Percentiles rank a stretch among this genome's conserved stretches.
These are phyloP conservation scores for Ganoderma leucocontextum DNA, from an alignment of 1,284 basidiomycete species.

Conservation along the genomic window DNA sequence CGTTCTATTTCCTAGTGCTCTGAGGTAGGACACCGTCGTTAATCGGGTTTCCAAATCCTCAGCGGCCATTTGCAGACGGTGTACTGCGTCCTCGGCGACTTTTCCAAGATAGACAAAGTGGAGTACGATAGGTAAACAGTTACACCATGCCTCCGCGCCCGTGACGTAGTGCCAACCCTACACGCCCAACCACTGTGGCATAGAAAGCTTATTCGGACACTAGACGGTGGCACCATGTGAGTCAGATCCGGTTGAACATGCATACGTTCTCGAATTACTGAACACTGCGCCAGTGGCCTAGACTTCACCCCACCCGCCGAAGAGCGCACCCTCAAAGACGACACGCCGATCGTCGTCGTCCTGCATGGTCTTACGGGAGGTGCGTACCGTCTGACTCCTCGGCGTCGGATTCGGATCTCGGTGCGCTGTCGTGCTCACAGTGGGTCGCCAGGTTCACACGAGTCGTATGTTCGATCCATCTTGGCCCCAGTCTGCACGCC, in stretches of 20 bases:
- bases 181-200: constrained; percentile 13
- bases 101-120: constrained; percentile 76
- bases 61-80: constrained; percentile 80
- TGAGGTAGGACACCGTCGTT: background rate
- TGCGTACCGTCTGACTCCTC: constrained; percentile 39
- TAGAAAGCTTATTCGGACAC: constrained; percentile 65
- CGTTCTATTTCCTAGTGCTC: constrained; percentile 31
- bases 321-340: constrained; percentile 58
- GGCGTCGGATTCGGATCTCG: constrained; percentile 12
- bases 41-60: background rate
- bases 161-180: constrained; percentile 13
- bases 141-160: constrained; percentile 9
- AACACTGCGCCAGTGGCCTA: constrained; percentile 60
- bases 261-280: constrained; percentile 8
- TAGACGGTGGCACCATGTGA: constrained; percentile 78
- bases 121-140: constrained; percentile 69
- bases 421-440: constrained; percentile 23
- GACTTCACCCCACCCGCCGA: constrained; percentile 73
- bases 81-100: constrained; percentile 77
- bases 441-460: constrained; percentile 73
- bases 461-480: constrained; percentile 88
- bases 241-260: constrained; percentile 35
- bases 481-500: constrained; percentile 76
- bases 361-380: constrained; percentile 91
- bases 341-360: constrained; percentile 85